A percentile compares a stretch with the other conserved stretches of the same genome.
Conservation (phyloP, 176 grass and related monocot species). For the Avena sativa region DNA sequence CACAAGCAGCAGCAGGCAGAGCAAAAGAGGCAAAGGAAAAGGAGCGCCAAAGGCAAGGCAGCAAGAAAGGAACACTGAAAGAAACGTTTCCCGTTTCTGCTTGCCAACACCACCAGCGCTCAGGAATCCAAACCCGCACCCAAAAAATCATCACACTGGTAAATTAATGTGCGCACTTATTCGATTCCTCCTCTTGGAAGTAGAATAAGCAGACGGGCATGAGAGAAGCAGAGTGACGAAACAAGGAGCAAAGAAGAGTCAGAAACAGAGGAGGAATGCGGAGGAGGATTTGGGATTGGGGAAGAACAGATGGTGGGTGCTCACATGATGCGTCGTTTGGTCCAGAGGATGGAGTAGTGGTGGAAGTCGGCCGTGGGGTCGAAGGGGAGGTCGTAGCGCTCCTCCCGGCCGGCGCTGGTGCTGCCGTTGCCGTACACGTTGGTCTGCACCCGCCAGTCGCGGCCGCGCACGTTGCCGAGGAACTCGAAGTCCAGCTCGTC, state of each 20-base stretch:
- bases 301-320: background rate
- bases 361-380: slow-evolving; percentile 89
- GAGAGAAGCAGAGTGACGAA: background rate
- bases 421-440: slow-evolving; percentile 96
- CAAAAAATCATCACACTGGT: background rate
- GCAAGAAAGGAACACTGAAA: background rate
- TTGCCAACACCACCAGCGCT: background rate
- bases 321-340: slow-evolving; percentile 66
- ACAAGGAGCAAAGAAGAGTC: background rate
- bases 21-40: slow-evolving; percentile 27
- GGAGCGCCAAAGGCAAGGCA: background rate
- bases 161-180: background rate
- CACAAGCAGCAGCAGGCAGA: slow-evolving; percentile 30
- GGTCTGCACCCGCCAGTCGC: slow-evolving; percentile 83
- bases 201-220: background rate
- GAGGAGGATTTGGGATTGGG: background rate
- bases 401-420: slow-evolving; percentile 77
- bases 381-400: slow-evolving; percentile 92
- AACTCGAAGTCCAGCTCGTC: slow-evolving; percentile 99
- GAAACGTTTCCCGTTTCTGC: background rate
- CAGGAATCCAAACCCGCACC: background rate
- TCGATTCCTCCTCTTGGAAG: slow-evolving; percentile 2
- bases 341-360: slow-evolving; percentile 97
- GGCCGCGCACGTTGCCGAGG: slow-evolving; percentile 85
- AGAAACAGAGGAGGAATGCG: too few relatives aligned